phyloP scores from a whole-genome alignment of 352 stramenopile genomes.

The Phytophthora idaei region DNA sequence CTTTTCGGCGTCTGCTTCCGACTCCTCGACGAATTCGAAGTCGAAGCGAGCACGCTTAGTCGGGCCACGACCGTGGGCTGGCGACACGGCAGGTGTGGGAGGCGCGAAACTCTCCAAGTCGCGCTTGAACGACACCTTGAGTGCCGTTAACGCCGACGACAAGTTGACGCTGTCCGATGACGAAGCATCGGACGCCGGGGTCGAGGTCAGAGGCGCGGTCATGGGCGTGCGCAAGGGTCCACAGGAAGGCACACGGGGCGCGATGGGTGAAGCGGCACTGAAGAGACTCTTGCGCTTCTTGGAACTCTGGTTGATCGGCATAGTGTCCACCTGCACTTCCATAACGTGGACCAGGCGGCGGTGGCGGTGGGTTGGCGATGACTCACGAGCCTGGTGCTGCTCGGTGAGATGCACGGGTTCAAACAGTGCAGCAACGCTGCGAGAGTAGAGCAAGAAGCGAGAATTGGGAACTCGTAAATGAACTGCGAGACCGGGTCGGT shows the following conservation, averaged over 20 bases:
- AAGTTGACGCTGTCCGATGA: slow-evolving; percentile 54
- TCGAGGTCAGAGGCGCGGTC: slow-evolving; percentile 10
- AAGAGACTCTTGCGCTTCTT: slow-evolving; percentile 74
- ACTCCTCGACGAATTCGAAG: slow-evolving; percentile 36
- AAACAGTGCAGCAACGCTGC: slow-evolving; percentile 23
- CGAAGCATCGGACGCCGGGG: slow-evolving; percentile 13
- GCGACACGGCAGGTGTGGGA: slow-evolving; percentile 73
- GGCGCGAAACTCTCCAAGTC: slow-evolving; percentile 74
- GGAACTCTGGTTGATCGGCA: slow-evolving; percentile 67
- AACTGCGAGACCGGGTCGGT: neutral
- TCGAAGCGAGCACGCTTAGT: slow-evolving; percentile 72
- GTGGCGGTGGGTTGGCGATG: slow-evolving; percentile 3
- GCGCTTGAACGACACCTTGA: slow-evolving; percentile 80
- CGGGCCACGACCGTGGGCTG: slow-evolving; percentile 45
- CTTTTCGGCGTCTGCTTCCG: slow-evolving; percentile 32
- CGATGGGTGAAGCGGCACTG: slow-evolving; percentile 24
- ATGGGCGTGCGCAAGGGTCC: slow-evolving; percentile 18
- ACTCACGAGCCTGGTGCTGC: slow-evolving; percentile 13
- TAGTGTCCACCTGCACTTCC: slow-evolving; percentile 44
- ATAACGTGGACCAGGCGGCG: slow-evolving; percentile 24
- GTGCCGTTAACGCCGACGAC: slow-evolving; percentile 59
- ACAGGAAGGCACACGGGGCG: slow-evolving; percentile 30
- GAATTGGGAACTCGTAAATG: slow-evolving; percentile 6
- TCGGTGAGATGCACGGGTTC: slow-evolving; percentile 16
- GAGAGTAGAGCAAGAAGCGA: neutral